Conservation (phyloP, 345 rosid species). For the Xanthoceras sorbifolium region DNA sequence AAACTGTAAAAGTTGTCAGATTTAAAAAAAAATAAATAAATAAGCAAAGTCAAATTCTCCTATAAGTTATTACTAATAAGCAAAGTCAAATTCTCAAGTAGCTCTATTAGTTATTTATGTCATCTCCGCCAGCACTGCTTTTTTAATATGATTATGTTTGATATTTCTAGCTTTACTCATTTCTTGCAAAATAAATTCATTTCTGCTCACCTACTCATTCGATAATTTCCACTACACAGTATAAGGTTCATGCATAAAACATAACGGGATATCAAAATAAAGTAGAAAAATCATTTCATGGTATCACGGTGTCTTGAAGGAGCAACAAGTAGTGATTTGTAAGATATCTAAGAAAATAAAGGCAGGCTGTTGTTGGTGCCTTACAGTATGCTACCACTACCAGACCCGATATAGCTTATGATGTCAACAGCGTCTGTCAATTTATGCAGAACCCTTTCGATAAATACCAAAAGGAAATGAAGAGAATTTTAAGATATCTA, state of each 20-base stretch:
- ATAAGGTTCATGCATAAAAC: neutral
- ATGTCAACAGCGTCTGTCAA: too few species aligned
- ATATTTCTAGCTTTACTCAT: neutral
- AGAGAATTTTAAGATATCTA: too few species aligned
- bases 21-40: too few species aligned
- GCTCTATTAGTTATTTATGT: neutral
- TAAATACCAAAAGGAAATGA: too few species aligned
- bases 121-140: neutral
- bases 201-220: neutral
- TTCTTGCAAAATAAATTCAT: neutral
- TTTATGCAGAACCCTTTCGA: too few species aligned
- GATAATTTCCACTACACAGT: neutral
- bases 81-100: constrained; percentile 1
- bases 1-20: too few species aligned
- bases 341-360: too few species aligned
- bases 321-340: constrained; percentile 3
- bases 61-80: too few species aligned
- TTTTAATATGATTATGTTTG: neutral
- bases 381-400: too few species aligned
- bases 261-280: neutral
- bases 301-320: neutral
- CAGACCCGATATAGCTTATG: too few species aligned
- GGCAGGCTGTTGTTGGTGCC: too few species aligned
- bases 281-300: constrained; percentile 7
- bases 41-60: neutral